These are phyloP conservation scores for Zizania palustris DNA, from an alignment of 202 grass and related monocot genomes.

Conservation along the genomic window DNA sequence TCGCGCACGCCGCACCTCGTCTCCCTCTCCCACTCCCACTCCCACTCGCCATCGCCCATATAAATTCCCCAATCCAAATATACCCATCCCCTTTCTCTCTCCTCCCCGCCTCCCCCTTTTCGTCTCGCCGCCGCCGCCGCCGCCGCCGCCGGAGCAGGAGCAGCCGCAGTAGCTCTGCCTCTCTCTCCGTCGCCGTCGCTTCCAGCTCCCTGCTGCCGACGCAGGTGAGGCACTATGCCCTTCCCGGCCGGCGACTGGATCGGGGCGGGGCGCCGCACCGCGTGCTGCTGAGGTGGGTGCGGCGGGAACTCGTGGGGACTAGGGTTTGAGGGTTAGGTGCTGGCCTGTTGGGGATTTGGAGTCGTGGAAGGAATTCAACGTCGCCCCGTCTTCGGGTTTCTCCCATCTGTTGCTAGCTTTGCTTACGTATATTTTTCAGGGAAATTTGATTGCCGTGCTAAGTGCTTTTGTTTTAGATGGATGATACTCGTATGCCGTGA, in stretches of 20 bases:
- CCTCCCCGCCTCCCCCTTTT: slow-evolving; percentile 27
- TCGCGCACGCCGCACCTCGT: slow-evolving; percentile 23
- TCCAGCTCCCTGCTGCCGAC: slow-evolving; percentile 12
- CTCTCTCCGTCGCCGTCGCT: slow-evolving; percentile 4
- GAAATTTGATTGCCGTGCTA: not conserved
- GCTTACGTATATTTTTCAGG: slow-evolving; percentile 1
- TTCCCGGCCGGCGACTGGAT: slow-evolving; percentile 11
- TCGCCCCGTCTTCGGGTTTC: slow-evolving; percentile 14
- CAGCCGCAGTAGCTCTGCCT: slow-evolving; percentile 1
- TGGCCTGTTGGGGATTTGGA: slow-evolving; percentile 8
- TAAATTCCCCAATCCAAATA: slow-evolving; percentile 48
- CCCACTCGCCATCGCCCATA: not conserved
- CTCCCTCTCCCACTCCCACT: not conserved
- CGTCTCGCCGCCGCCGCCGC: slow-evolving; percentile 10
- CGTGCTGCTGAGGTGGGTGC: slow-evolving; percentile 12
- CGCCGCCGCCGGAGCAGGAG: not conserved
- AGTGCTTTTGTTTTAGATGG: not conserved
- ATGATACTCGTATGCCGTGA: not conserved
- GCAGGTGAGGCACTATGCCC: slow-evolving; percentile 33
- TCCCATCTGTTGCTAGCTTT: slow-evolving; percentile 17
- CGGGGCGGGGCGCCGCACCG: not conserved
- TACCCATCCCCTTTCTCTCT: slow-evolving; percentile 16
- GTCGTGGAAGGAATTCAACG: slow-evolving; percentile 6
- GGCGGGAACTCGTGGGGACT: slow-evolving; percentile 23
- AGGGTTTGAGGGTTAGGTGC: slow-evolving; percentile 35